Percentiles rank a stretch among this genome's conserved stretches.
Conservation (phyloP, 805 yeast species). For the Starmerella vaccinii region DNA sequence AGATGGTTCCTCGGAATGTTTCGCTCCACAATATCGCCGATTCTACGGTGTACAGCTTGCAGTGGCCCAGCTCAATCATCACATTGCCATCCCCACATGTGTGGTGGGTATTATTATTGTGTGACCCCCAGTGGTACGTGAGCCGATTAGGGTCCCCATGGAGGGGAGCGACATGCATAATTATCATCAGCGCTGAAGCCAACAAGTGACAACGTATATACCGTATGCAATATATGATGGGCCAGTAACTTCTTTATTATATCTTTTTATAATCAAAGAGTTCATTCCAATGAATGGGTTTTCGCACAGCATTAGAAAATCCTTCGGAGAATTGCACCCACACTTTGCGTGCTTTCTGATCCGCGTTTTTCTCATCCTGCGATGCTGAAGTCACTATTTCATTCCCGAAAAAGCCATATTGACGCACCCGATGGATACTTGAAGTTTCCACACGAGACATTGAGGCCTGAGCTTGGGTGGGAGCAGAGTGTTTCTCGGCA, state of each 20-base stretch:
- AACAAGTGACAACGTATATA: too few species aligned
- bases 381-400: constrained; percentile 8
- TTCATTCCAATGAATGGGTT: constrained; percentile 66
- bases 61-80: too few species aligned
- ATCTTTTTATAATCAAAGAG: constrained; percentile 26
- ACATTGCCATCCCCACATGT: too few species aligned
- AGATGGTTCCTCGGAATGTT: too few species aligned
- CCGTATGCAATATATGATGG: not conserved
- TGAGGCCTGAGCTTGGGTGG: too few species aligned
- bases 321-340: constrained; percentile 95
- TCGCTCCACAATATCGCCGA: too few species aligned
- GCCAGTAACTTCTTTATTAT: not conserved
- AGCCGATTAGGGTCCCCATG: too few species aligned
- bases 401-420: constrained; percentile 21
- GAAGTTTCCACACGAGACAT: not conserved
- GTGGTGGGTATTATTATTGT: too few species aligned
- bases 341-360: constrained; percentile 27
- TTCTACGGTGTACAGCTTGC: too few species aligned
- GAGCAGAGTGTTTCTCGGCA: not conserved
- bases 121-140: too few species aligned
- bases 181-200: too few species aligned
- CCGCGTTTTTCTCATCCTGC: constrained; percentile 3
- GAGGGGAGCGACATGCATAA: too few species aligned
- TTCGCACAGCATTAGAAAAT: constrained; percentile 80
- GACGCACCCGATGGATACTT: not conserved